Percentiles rank a stretch among this genome's conserved stretches.
Conservation (phyloP, 2,329 filamentous ascomycete species). For the Xylaria arbuscula region DNA sequence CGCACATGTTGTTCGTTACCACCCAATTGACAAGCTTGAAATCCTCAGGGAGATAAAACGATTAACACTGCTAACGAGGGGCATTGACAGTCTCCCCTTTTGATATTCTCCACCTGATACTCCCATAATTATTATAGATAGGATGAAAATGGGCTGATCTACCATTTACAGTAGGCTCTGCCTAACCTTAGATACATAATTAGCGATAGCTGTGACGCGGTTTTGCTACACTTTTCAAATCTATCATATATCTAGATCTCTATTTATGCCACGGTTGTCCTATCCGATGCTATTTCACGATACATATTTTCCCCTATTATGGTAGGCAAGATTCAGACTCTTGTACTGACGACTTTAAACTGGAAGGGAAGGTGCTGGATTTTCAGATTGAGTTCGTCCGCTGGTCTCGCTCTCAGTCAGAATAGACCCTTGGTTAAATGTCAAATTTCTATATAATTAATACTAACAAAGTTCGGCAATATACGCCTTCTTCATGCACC, state of each 20-base stretch:
- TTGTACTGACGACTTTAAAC: too few relatives aligned
- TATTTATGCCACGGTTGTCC: background rate
- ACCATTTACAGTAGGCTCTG: background rate
- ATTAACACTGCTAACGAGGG: background rate
- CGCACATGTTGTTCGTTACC: background rate
- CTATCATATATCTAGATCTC: too few relatives aligned
- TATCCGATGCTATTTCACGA: too few relatives aligned
- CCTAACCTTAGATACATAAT: too few relatives aligned
- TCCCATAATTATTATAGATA: background rate
- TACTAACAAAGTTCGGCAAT: conserved; percentile 4
- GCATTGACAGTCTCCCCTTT: background rate
- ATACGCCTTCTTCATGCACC: conserved; percentile 16
- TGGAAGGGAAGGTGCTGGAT: too few relatives aligned
- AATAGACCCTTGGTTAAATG: background rate
- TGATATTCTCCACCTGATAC: background rate
- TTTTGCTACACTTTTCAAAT: too few relatives aligned
- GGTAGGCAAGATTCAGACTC: too few relatives aligned
- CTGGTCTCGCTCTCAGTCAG: background rate
- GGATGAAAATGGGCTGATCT: conserved; percentile 1
- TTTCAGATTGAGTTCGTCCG: too few relatives aligned
- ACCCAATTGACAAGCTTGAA: too few relatives aligned
- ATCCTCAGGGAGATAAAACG: background rate
- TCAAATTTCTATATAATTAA: background rate
- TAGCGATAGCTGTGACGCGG: too few relatives aligned
- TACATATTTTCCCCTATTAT: too few relatives aligned